Evolutionary conservation across 2,329 filamentous ascomycete species (phyloP), one percentile per base, ranked within the genome.

Genomic region (Aspergillus spinulosporus): DNA sequence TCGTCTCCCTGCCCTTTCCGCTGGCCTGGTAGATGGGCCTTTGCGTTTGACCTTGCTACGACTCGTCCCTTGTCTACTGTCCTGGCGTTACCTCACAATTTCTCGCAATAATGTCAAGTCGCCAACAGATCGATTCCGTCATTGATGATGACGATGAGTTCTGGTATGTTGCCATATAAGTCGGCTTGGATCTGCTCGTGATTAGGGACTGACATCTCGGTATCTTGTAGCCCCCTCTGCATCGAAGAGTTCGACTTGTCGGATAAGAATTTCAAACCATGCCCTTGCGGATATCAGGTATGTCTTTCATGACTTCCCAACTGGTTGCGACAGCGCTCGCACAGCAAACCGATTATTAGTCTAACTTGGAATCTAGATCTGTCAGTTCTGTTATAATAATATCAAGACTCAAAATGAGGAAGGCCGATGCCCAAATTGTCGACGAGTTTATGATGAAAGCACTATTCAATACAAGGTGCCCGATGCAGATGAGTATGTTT

Each of bases 381-480:
- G 94, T 76, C 95, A 99, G 80, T 99, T 99, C 77, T 99, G 94
- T 78, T 99, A 93, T 80, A 97, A 99, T 78, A 99, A 97, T 74
- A 95, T 99, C 74, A 96, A 95, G 78, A 96, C 89, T 67, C 97
- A 97, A 68, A 92, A 96, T 59, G 77, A 78, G 84, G 97, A 97
- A 72, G 92, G 93, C 37, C 83, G 97, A 56, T 99, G 94, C 74
- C 94, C 94, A n/a, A 96, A 96, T 64, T 99, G 94, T 74, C 86
- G 94, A 76, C 84, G 94, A 72, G 88, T 91, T 5, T 99, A 99
- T 74, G 92, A 97, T 73, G 95, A 99, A 66, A 93, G 93, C 73
- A 95, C 92, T 31, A 97, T 99, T 72, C 86, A 97, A 75, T 99
- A 92, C 84, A 96, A 96, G 76, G 88, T 94, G 55, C 90, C 96